Base-by-base conservation (phyloP, 2,329 filamentous ascomycete species). In the Fusarium sp. region DNA sequence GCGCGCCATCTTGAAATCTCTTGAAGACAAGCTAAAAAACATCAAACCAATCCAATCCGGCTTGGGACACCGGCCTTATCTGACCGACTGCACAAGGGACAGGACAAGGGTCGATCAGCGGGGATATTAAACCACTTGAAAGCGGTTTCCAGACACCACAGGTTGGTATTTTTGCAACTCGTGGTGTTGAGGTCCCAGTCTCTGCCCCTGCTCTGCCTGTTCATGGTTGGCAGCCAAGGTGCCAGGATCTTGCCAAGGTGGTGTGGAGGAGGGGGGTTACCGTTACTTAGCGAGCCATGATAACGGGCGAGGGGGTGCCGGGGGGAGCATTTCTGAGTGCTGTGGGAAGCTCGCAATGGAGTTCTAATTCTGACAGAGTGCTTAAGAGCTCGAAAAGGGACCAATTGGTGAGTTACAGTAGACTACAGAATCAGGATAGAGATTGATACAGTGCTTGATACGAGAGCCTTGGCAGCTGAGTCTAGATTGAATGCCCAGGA, bases 41-140 rank as follows among this genome's bases (percentile, higher is more conserved):
- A 55, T 63, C 28, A 48, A 38, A 44, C 31, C 28, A 63, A 38
- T 39, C 58, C 45, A 46, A 52, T 48, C 46, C 44, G 62, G 54
- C 54, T 66, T 31, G 20, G 58, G 60, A 62, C 55, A 63, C 65
- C 52, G 68, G 58, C 63, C 68, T 71, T 73, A 73, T 73, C 71
- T 73, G 71, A 73, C 71, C 71, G 71, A 63, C 66, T 69, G 53
- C 55, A 54, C 57, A 68, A 36, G 56, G 58, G 50, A 45, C 40
- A 28, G 50, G 50, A 54, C 40, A 54, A 66, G 69, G 67, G 61
- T 45, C 65, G 70, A 72, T 72, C 69, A 45, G 66, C 69, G 70
- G 70, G 70, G 70, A 73, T 73, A 73, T 73, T 71, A 65, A 60
- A 50, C 68, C 70, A 72, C 50, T 72, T 15, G 70, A 39, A 58